phyloP scores from a whole-genome alignment of 352 stramenopile species.

The Phytophthora constricta region DNA sequence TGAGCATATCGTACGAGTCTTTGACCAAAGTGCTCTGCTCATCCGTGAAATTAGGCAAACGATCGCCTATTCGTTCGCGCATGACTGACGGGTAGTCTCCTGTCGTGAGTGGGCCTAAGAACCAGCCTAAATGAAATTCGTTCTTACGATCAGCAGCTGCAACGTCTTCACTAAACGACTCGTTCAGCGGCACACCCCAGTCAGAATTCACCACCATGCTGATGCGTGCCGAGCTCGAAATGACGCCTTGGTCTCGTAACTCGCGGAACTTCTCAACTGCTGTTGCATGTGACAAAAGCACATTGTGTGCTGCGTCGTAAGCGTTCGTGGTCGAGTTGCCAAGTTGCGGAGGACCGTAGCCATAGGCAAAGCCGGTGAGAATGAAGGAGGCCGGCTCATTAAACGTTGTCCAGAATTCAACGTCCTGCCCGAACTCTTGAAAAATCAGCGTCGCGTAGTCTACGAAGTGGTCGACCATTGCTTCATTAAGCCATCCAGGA shows the following conservation, averaged over 20 bases:
- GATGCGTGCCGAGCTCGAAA: conserved; percentile 65
- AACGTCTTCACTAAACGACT: conserved; percentile 43
- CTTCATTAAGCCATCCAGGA: conserved; percentile 71
- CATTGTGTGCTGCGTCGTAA: conserved; percentile 76
- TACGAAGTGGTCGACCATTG: conserved; percentile 68
- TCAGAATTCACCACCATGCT: conserved; percentile 92
- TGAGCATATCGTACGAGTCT: conserved; percentile 92
- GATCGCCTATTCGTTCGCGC: conserved; percentile 75
- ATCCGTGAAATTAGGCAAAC: conserved; percentile 88
- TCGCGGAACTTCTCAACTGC: conserved; percentile 85
- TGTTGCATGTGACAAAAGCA: conserved; percentile 91
- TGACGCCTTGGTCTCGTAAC: conserved; percentile 23
- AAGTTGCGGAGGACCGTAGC: conserved; percentile 46
- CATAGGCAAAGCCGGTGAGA: conserved; percentile 88
- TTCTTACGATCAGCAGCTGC: conserved; percentile 84
- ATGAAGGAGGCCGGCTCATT: conserved; percentile 92
- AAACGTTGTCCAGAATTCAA: conserved; percentile 94
- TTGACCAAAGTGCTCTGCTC: conserved; percentile 72
- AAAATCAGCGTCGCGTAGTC: conserved; percentile 93
- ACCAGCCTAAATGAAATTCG: conserved; percentile 92
- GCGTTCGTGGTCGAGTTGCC: conserved; percentile 49
- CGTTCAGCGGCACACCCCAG: conserved; percentile 76
- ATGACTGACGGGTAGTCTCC: conserved; percentile 94
- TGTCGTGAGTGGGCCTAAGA: conserved; percentile 87
- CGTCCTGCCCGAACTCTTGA: conserved; percentile 87